Evolutionary conservation across 805 yeast species (phyloP).

Genomic region (Millerago galiae): DNA sequence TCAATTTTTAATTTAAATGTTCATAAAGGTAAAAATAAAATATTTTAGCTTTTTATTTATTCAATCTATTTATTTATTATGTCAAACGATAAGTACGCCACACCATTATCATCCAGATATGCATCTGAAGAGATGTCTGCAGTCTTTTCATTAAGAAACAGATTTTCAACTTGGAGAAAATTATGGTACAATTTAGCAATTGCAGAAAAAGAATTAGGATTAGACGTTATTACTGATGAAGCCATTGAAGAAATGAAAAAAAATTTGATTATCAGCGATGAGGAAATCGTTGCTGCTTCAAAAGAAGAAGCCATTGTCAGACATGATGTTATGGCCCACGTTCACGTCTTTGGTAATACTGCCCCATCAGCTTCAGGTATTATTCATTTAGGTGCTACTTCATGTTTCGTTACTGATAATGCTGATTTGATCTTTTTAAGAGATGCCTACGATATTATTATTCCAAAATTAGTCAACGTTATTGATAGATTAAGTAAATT

Average conservation of each 20-base stretch:
- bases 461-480: conserved; percentile 93
- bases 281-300: conserved; percentile 83
- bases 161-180: conserved; percentile 98
- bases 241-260: conserved; percentile 82
- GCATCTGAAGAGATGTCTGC: conserved; percentile 97
- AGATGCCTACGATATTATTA: conserved; percentile 89
- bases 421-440: conserved; percentile 95
- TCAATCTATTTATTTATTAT: conserved; percentile 6
- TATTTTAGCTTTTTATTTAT: neutral
- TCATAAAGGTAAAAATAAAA: neutral
- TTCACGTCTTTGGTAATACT: conserved; percentile 86
- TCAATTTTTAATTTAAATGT: neutral
- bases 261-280: conserved; percentile 81
- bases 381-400: conserved; percentile 96
- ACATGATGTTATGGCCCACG: conserved; percentile 99
- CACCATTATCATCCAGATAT: conserved; percentile 94
- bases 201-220: conserved; percentile 91
- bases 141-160: conserved; percentile 85
- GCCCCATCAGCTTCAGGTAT: conserved; percentile 97
- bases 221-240: conserved; percentile 77
- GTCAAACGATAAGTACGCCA: conserved; percentile 67
- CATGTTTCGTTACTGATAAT: conserved; percentile 96
- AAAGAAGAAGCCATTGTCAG: conserved; percentile 96
- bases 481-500: conserved; percentile 84
- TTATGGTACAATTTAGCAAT: conserved; percentile 92